Evolutionary conservation across 108 stramenopile genomes (phyloP), one percentile per base, ranked within the genome.

Genomic region (Craspedostauros australis): DNA sequence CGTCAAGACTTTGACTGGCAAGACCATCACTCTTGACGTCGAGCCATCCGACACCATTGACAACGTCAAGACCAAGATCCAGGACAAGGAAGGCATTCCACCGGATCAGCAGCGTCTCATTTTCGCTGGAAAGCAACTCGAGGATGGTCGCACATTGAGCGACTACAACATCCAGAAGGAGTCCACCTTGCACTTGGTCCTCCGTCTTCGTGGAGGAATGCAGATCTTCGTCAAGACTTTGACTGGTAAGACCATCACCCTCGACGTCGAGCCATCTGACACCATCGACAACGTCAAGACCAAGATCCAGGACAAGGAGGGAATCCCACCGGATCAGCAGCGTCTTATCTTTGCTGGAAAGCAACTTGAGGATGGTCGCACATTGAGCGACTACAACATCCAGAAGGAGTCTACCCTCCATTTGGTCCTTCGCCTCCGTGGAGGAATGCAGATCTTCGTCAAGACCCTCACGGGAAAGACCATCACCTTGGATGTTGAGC

Each of bases 41-140:
- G 42, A 57, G 19, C 55, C 55, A 9, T 19, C 43, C 14, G 55
- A 57, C 18, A 55, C 46, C 38, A 45, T 54, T 26, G 20, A 24
- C 4, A 23, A 55, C 24, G 37, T 64, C 27, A 64, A 64, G 38
- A 55, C 47, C 25, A 36, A 18, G 30, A 64, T 64, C n/a, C 38
- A 64, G n/a, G 76, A 78, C 73, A 93, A 93, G 82, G 96, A 97
- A 75, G 96, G 95, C 22, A 97, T 97, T 61, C 96, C 96, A n/a
- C 94, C 96, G 20, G 93, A 95, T 76, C 96, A 97, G 68, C 95
- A 96, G 69, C 79, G 96, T 44, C 66, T 98, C 55, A 94, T 98
- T 70, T 95, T 98, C 68, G 95, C 93, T 39, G 95, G 91, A 49
- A 96, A 96, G 86, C 95, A 96, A 62, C 75, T 90, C 25, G 83